Evolutionary conservation across 23 red algal genomes (phyloP), one percentile per base, ranked within the genome.

Genomic region (Pyropia yezoensis): DNA sequence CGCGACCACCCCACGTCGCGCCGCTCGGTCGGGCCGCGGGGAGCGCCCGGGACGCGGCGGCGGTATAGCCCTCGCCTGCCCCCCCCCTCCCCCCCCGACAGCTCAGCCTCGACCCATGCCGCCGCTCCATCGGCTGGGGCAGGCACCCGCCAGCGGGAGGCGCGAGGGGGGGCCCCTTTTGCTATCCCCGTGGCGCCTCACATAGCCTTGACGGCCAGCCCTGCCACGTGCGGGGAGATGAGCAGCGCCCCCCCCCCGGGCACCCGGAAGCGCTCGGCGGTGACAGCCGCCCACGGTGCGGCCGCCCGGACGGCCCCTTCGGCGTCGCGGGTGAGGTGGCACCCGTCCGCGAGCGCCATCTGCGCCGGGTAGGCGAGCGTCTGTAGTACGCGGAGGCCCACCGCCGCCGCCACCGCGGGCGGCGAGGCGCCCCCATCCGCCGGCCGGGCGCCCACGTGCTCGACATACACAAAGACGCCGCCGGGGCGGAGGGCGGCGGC

Each of bases 301-400:
- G 55, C 55, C 0, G 55, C 55, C 4, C 39, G 39, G 11, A 88
- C 20, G 11, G 50, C 23, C 13, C 3, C 16, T 17, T 27, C 28
- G 15, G 76, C 71, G 34, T 80, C 85, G 26, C 85, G 63, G 61
- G 71, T 80, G 33, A 90, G 32, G 57, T 90, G 85, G 55, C 85
- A 90, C 7, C 77, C 77, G 61, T 90, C 75, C 12, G 68, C 75
- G 25, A 90, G 28, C 21, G 57, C 62, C 32, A 62, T 56, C 59
- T 90, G 85, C 0, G 80, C 8, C 7, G 85, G 85, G 14, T 62
- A 75, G 11, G 80, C 33, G 12, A 74, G 15, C 3, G 27, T 90
- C 61, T 90, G 85, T 18, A 30, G 73, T 8, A 61, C 50, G 16
- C 80, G 67, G 14, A 85, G 51, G 12, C 21, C 25, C 14, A 9